Conservation (phyloP, 352 stramenopile species). For the Globisporangium paddicum region DNA sequence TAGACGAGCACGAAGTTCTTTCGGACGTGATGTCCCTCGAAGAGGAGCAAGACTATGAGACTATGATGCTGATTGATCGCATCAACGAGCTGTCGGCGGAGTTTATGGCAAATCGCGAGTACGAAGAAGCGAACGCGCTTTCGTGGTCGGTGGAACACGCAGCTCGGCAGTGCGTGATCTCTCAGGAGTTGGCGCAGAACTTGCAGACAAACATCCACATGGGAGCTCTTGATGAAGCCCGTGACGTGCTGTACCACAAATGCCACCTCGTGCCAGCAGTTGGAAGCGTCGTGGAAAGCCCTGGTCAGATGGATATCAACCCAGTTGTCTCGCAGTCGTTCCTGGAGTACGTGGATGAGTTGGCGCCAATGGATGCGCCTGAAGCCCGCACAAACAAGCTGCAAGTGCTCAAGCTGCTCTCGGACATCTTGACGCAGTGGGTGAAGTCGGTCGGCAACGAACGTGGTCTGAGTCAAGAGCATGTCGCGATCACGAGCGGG, state of each 20-base stretch:
- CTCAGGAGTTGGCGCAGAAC: conserved; percentile 64
- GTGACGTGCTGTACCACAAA: conserved; percentile 82
- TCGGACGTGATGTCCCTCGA: conserved; percentile 47
- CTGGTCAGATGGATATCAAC: conserved; percentile 29
- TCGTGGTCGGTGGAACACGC: conserved; percentile 72
- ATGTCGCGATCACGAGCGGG: conserved; percentile 68
- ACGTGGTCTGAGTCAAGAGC: conserved; percentile 58
- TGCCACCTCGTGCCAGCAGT: conserved; percentile 74
- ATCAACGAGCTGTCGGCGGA: conserved; percentile 62
- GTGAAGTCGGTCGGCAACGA: conserved; percentile 71
- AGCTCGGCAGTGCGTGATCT: conserved; percentile 52
- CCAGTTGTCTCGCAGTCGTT: conserved; percentile 37
- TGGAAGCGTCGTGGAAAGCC: conserved; percentile 47
- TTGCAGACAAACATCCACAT: conserved; percentile 53
- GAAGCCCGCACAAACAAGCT: conserved; percentile 61
- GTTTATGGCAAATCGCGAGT: conserved; percentile 62
- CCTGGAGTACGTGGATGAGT: conserved; percentile 41
- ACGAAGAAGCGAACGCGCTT: conserved; percentile 64
- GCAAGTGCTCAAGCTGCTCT: conserved; percentile 63
- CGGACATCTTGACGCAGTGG: conserved; percentile 68
- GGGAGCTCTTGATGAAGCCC: conserved; percentile 56
- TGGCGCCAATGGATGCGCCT: conserved; percentile 45
- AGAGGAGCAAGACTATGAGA: conserved; percentile 61
- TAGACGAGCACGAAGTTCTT: conserved; percentile 52
- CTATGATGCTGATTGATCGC: conserved; percentile 56